Conservation (phyloP, 2,329 filamentous ascomycete species). For the Chaetomium globosum region DNA sequence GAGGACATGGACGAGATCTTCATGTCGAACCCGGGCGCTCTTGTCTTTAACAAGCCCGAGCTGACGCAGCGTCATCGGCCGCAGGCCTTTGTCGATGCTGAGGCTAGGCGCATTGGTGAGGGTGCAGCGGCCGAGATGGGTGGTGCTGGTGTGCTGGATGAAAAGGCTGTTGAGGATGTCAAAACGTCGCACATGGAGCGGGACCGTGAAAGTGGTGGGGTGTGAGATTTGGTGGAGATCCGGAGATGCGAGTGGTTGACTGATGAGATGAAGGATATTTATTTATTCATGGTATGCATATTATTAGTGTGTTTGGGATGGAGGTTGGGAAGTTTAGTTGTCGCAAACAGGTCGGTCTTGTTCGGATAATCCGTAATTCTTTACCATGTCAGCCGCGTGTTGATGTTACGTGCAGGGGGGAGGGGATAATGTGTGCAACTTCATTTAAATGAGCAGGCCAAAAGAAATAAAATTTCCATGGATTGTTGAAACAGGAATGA, state of each 20-base stretch:
- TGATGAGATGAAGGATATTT: background rate
- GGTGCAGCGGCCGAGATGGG: constrained; percentile 10
- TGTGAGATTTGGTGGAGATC: background rate
- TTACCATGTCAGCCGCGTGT: background rate
- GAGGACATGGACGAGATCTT: constrained; percentile 24
- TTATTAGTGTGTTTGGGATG: background rate
- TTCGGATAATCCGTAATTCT: background rate
- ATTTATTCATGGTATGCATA: background rate
- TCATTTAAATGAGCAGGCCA: no score
- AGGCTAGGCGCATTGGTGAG: constrained; percentile 15
- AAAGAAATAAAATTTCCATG: background rate
- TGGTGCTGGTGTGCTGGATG: background rate
- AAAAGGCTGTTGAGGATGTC: background rate
- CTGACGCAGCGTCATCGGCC: constrained; percentile 18
- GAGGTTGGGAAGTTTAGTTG: background rate
- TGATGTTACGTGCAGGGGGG: background rate
- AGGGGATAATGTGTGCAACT: background rate
- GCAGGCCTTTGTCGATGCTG: constrained; percentile 15
- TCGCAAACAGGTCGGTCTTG: background rate
- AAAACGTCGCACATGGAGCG: background rate
- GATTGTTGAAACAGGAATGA: background rate
- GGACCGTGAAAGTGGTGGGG: constrained; percentile 4
- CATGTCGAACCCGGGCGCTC: constrained; percentile 6
- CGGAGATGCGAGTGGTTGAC: background rate
- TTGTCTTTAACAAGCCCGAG: constrained; percentile 21